Base-by-base conservation (phyloP, 2,329 filamentous ascomycete genomes). In the Zymoseptoria pseudotritici region DNA sequence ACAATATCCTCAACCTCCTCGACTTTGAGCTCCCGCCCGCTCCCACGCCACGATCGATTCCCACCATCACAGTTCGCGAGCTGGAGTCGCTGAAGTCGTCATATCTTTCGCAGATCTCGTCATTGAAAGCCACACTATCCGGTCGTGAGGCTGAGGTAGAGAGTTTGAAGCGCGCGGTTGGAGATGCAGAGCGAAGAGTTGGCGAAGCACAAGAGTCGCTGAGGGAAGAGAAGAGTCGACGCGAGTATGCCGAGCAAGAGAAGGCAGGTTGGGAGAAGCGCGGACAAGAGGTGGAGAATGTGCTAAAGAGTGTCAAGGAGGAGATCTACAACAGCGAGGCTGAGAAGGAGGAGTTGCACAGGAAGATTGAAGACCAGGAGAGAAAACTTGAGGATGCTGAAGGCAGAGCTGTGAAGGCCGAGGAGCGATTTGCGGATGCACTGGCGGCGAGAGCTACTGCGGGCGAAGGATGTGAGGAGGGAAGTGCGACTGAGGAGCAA, bases 11-110 rank as follows among this genome's bases (percentile, higher is more conserved):
- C 36, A 90, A 88, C 69, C 82, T 94, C 51, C 83, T 95, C 53
- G 91, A 96, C 74, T 94, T 95, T 71, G 94, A 97, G 69, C 88
- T 97, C 9, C 91, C 92, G n/a, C 91, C 93, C 0, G 86, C 91
- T 66, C 91, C 93, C 1, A 97, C 94, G 0, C 94, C 94, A 13
- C 86, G 93, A 63, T 96, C 91, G 58, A 84, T 97, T 46, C 94
- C 94, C 0, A 90, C 88, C 8, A 88, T 97, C 66, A 96, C 92
- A 1, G 90, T 94, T 1, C 86, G 94, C 36, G 94, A 99, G 76
- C 80, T 97, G 2, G 94, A 99, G 72, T 90, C 89, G 13, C 81
- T 97, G 61, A 97, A 97, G 74, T 97, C 92, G 0, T 84, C 83
- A 22, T 95, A 96, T 69, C 82, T 95, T 56, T 96, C 92, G 0